Evolutionary conservation across 2,329 filamentous ascomycete genomes (phyloP), one percentile per base, ranked within the genome.

Genomic region (Colletotrichum liriopes): DNA sequence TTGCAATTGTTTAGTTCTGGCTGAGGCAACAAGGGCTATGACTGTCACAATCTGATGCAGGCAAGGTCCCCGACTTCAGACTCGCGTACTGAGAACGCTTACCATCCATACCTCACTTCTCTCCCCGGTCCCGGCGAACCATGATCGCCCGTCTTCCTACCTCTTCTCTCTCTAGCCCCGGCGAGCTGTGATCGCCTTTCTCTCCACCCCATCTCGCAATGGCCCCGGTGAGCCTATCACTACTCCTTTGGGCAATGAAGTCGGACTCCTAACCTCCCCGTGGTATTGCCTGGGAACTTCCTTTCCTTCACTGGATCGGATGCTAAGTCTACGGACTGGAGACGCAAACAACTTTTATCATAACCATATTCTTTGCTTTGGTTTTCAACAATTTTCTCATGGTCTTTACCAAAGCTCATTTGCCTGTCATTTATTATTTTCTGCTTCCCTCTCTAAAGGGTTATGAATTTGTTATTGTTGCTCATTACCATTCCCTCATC

Each of bases 251-350:
- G 67, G 67, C 55, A 59, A 66, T 45, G 52, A 70, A 70, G 67
- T 52, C 67, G 67, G 62, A 70, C 67, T 70, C 67, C 63, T 45
- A 52, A 54, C 67, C 67, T 70, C 67, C 67, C 67, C 62, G 67
- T 63, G 67, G 62, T 70, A 63, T 66, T 45, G 63, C 67, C 67
- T 70, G 67, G 67, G 63, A 70, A 66, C 67, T 59, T 66, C 41
- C 49, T 68, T 39, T 54, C 49, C 62, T 35, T 65, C 20, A 55
- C 14, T 37, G 59, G 64, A 35, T 49, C 23, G 65, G 65, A 64
- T 68, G 65, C 65, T 18, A 41, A 54, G 51, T 62, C 59, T 49
- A 35, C 37, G 41, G 59, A 60, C 51, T 55, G 59, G 65, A 64
- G 59, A 68, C 65, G 65, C 65, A 63, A 32, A 16, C 3, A 26